Evolutionary conservation across 2,329 filamentous ascomycete genomes (phyloP).

Genomic region (Aureobasidium melanogenum): DNA sequence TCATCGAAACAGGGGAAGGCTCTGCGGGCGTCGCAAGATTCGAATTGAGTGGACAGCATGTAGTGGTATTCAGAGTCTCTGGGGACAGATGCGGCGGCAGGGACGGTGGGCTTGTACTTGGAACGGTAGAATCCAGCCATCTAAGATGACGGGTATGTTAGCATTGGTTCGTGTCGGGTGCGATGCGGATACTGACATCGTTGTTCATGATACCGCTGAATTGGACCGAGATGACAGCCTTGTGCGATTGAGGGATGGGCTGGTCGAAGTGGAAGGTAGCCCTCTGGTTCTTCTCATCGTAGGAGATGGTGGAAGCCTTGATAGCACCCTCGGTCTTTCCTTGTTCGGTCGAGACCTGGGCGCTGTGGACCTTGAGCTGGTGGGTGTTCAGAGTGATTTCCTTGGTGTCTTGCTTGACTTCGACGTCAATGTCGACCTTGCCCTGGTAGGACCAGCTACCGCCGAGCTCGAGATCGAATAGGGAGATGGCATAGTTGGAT

Average conservation of each 20-base stretch:
- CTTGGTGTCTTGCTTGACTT: conserved; percentile 62
- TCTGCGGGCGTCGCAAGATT: conserved; percentile 86
- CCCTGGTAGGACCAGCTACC: conserved; percentile 77
- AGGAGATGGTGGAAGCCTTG: conserved; percentile 60
- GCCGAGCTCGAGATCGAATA: conserved; percentile 67
- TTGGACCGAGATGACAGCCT: conserved; percentile 58
- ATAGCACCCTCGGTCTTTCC: conserved; percentile 49
- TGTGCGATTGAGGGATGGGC: conserved; percentile 58
- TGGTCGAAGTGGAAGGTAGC: conserved; percentile 68
- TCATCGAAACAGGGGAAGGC: conserved; percentile 98
- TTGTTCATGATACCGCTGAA: conserved; percentile 83
- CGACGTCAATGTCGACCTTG: conserved; percentile 68
- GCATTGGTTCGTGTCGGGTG: background rate
- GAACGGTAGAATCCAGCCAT: conserved; percentile 93
- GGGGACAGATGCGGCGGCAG: conserved; percentile 68
- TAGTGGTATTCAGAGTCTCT: conserved; percentile 56
- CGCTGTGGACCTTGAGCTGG: conserved; percentile 66
- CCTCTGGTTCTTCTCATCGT: conserved; percentile 77
- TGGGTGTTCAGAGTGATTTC: conserved; percentile 78
- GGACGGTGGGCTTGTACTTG: conserved; percentile 75
- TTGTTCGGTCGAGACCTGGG: conserved; percentile 52
- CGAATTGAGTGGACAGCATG: conserved; percentile 92
- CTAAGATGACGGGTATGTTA: background rate
- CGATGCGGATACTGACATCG: conserved; percentile 42
- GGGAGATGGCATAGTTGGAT: conserved; percentile 72